Evolutionary conservation across 2,329 filamentous ascomycete species (phyloP), one percentile per base, ranked within the genome.

Genomic region (Lecanicillium sp.): DNA sequence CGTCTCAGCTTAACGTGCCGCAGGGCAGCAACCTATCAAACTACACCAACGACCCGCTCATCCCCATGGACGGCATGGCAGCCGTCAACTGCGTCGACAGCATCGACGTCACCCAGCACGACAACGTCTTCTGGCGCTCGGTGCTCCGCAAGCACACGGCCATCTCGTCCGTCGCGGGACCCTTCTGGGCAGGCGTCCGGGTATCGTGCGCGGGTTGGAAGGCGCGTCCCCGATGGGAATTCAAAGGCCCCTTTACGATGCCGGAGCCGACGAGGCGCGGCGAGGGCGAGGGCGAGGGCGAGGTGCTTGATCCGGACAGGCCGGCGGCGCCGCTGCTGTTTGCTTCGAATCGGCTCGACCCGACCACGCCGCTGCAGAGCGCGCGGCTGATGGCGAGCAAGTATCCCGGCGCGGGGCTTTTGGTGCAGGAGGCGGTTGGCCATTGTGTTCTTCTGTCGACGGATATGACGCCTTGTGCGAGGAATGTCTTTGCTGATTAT

Each of bases 311-410:
- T 2, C 44, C 45, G 10, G 60, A 51, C 6, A 55, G 46, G 25
- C 68, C 68, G 1, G 50, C 52, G 1, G 61, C 62, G 4, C 68
- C 69, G 4, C 46, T 71, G 17, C 49, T 72, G 17, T 69, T 69
- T 46, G 43, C 71, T 4, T 57, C 60, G 12, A 65, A 61, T 36
- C 43, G 55, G 5, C 56, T 62, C 11, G 68, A 72, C 40, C 69
- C 69, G n/a, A 61, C 69, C 10, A 72, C 69, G 14, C 69, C 69
- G 4, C 44, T 65, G 27, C 35, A 35, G 39, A 58, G 42, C 58
- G 67, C 51, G 54, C 64, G 44, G 4, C 40, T 38, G 29, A 58
- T 57, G 46, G 37, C 48, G 12, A 34, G 10, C 25, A 13, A 15
- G 2, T 47, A 55, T 29, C 47, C 47, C 2, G 50, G 50, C 7